Evolutionary conservation across 148 eudicot genomes (phyloP), one percentile per base, ranked within the genome.

Genomic region (Oxyria digyna): DNA sequence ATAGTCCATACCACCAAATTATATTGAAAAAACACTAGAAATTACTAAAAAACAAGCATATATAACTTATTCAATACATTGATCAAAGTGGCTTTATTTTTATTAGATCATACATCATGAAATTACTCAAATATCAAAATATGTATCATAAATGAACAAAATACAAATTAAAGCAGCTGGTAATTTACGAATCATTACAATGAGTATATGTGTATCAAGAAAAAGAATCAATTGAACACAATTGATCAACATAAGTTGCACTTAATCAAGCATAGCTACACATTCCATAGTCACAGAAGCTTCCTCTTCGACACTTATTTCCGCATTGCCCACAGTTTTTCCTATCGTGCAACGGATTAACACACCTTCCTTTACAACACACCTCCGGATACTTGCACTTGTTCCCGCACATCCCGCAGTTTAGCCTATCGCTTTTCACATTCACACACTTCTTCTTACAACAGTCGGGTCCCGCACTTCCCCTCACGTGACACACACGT

Each of bases 351-450:
- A 33, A 65, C 11, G 78, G 64, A 71, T 87, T 81, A 26, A 87
- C 78, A 32, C 87, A 86, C 49, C 68, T 74, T 0, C 91, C 87
- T 31, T 78, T 77, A 74, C 95, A 88, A 26, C 90, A 88, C 46
- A 76, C 69, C 54, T 88, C 82, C 10, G 69, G 80, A 42, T 76
- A 80, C 71, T 73, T 84, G 64, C 95, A 88, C 43, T 77, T 85
- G 13, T 72, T 68, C 18, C 95, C 90, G 74, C 95, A 88, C 77
- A 67, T 74, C 4, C 95, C 95, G 65, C 95, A 85, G 50, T 88
- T 88, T 1, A 71, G 71, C 5, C 29, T 67, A n/a, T 88, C 95
- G 0, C 45, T 77, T 68, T 46, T 74, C 18, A 88, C 83, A 59
- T 85, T 71, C 1, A 88, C 95, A 64, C 95, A 88, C 54, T 57